Evolutionary conservation across 345 rosid genomes (phyloP).

Genomic region (Noccaea caerulescens): DNA sequence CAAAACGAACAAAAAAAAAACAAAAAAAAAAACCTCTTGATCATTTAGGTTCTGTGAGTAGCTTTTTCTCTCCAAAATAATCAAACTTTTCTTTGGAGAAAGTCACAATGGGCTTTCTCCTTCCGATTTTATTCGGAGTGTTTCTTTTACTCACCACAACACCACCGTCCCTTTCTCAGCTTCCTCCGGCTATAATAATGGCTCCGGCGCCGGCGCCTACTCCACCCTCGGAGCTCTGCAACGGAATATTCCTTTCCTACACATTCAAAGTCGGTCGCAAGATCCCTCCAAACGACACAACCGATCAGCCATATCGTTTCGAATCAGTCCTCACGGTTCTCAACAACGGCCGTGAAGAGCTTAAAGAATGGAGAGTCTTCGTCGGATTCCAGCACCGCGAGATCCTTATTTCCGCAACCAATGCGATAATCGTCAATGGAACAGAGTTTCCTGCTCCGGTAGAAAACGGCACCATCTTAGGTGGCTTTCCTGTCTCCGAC

Average conservation of each 20-base stretch:
- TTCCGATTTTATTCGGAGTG: constrained; percentile 31
- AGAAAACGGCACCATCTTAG: constrained; percentile 79
- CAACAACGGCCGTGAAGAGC: constrained; percentile 75
- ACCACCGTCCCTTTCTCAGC: constrained; percentile 54
- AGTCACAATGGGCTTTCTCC: constrained; percentile 19
- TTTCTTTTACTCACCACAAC: constrained; percentile 29
- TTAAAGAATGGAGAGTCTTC: constrained; percentile 75
- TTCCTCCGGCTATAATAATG: constrained; percentile 3
- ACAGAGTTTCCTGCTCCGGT: constrained; percentile 68
- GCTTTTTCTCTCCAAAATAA: background rate
- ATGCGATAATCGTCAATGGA: constrained; percentile 78
- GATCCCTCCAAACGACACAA: constrained; percentile 66
- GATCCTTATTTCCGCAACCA: constrained; percentile 66
- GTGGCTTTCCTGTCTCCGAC: constrained; percentile 76
- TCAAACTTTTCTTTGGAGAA: background rate
- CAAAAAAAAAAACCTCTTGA: background rate
- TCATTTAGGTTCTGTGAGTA: constrained; percentile 1
- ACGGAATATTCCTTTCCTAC: constrained; percentile 78
- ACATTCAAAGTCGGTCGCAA: constrained; percentile 54
- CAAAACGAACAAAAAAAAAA: background rate
- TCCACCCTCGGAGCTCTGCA: constrained; percentile 64
- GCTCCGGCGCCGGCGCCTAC: constrained; percentile 38
- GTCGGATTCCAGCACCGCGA: constrained; percentile 76
- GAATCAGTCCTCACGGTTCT: constrained; percentile 72
- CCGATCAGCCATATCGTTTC: constrained; percentile 80